Conservation (phyloP, 169 alveolate genomes). For the Babesia ovis region DNA sequence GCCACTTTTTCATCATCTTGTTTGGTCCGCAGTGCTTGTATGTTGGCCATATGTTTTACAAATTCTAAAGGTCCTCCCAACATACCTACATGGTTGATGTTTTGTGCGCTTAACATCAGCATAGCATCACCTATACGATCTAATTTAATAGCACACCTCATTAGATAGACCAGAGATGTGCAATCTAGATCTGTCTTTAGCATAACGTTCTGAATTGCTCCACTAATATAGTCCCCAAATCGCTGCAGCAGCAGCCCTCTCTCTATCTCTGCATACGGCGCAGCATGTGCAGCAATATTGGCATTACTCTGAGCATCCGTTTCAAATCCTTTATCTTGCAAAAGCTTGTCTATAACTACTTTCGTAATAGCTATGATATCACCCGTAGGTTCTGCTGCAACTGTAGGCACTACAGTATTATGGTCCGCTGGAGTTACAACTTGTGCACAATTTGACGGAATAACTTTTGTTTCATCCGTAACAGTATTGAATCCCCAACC, state of each 20-base stretch:
- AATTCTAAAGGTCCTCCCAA: conserved; percentile 19
- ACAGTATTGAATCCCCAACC: not conserved
- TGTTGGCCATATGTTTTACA: conserved; percentile 8
- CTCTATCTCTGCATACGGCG: not conserved
- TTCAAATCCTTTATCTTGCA: not conserved
- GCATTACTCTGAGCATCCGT: conserved; percentile 1
- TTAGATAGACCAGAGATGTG: conserved; percentile 16
- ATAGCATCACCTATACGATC: not conserved
- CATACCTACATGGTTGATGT: conserved; percentile 11
- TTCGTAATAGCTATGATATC: not conserved
- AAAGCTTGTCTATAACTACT: conserved; percentile 3
- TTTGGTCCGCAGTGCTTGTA: not conserved
- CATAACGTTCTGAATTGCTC: conserved; percentile 10
- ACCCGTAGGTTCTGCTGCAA: not conserved
- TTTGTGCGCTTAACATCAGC: conserved; percentile 10
- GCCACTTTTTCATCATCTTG: not conserved
- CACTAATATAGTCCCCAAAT: not conserved
- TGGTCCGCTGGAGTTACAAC: not conserved
- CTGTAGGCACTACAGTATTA: not conserved
- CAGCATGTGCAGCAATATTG: conserved; percentile 13
- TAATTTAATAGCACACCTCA: conserved; percentile 5
- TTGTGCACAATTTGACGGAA: not conserved
- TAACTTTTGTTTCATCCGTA: not conserved
- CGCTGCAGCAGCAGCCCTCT: not conserved
- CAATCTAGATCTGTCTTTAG: conserved; percentile 14